phyloP scores from a whole-genome alignment of 179 eudicot genomes.

The Beta lomatogona region DNA sequence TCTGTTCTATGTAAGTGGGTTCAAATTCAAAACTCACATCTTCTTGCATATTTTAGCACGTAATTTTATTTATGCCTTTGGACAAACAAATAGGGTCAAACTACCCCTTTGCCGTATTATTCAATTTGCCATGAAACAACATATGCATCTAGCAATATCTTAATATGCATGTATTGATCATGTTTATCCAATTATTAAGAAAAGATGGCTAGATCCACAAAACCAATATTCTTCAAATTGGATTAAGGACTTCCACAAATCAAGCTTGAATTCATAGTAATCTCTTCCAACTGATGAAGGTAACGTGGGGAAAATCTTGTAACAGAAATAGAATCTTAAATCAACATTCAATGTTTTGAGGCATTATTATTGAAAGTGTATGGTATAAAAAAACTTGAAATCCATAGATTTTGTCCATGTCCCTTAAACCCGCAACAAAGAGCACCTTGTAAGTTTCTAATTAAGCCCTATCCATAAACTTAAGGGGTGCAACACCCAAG shows the following conservation, averaged over 20 bases:
- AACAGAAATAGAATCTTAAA: constrained; percentile 15
- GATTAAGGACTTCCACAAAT: not conserved
- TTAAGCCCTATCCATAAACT: not conserved
- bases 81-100: too few relatives aligned
- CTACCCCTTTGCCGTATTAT: too few relatives aligned
- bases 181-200: not conserved
- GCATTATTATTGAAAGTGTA: constrained; percentile 11
- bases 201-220: not conserved
- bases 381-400: constrained; percentile 11
- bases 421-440: constrained; percentile 30
- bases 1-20: too few relatives aligned
- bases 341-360: constrained; percentile 31
- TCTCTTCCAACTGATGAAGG: constrained; percentile 7
- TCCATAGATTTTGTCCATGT: constrained; percentile 35
- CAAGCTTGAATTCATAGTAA: not conserved
- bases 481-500: constrained; percentile 1
- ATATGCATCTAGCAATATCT: too few relatives aligned
- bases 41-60: too few relatives aligned
- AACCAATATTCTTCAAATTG: not conserved
- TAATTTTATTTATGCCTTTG: too few relatives aligned
- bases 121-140: too few relatives aligned
- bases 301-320: constrained; percentile 18
- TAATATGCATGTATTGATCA: not conserved
- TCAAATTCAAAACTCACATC: too few relatives aligned
- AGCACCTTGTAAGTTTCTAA: not conserved